Conservation (phyloP, 306 rosid genomes). For the Quercus wislizeni region DNA sequence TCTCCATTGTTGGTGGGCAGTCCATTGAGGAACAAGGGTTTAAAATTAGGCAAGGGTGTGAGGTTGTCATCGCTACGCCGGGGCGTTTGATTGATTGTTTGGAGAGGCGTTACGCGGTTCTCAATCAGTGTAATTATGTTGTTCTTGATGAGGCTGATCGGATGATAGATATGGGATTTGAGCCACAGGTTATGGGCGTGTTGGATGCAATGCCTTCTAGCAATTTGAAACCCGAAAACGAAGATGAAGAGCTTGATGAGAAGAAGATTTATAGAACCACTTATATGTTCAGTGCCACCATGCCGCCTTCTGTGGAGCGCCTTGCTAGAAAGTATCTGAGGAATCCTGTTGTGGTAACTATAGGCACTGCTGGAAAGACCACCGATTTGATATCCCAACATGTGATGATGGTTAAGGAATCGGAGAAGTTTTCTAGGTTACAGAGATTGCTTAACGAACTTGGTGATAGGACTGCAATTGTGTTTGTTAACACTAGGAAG, state of each 20-base stretch:
- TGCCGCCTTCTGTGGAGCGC: conserved; percentile 90
- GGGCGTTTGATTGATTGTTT: conserved; percentile 88
- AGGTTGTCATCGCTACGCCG: conserved; percentile 87
- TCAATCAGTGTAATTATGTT: conserved; percentile 91
- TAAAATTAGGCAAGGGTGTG: conserved; percentile 85
- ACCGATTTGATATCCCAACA: conserved; percentile 82
- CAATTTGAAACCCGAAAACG: conserved; percentile 83
- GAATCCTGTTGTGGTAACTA: conserved; percentile 90
- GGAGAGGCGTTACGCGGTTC: conserved; percentile 83
- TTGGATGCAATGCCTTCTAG: conserved; percentile 97
- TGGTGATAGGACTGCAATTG: conserved; percentile 56
- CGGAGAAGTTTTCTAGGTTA: conserved; percentile 41
- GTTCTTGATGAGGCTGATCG: conserved; percentile 97
- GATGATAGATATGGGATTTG: conserved; percentile 96
- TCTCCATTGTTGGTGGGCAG: conserved; percentile 93
- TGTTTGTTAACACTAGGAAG: conserved; percentile 57
- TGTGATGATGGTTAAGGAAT: conserved; percentile 56
- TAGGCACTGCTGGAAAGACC: conserved; percentile 85
- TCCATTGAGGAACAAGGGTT: conserved; percentile 94
- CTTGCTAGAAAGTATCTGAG: conserved; percentile 82
- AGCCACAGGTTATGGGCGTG: conserved; percentile 87
- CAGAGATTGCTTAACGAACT: conserved; percentile 51
- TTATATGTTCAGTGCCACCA: conserved; percentile 92
- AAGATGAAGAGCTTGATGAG: conserved; percentile 88
- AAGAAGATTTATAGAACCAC: conserved; percentile 88